phyloP scores from a whole-genome alignment of 2,329 filamentous ascomycete genomes.

The Hypoxylon sp. region DNA sequence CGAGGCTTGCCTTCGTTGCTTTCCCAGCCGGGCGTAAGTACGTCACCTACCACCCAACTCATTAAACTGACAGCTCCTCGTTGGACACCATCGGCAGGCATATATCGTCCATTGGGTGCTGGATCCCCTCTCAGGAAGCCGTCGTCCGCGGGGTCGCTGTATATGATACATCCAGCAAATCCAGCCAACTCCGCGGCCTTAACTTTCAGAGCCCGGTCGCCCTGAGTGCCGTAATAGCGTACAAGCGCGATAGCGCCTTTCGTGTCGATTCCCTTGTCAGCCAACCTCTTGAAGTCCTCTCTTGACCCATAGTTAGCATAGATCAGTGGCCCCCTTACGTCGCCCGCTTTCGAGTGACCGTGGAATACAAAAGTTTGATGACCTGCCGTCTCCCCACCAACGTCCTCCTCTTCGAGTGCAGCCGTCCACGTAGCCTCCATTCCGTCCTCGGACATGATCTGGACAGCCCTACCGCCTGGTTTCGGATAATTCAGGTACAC shows the following conservation, averaged over 20 bases:
- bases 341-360: conserved; percentile 87
- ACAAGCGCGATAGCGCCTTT: conserved; percentile 88
- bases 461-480: conserved; percentile 80
- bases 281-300: conserved; percentile 83
- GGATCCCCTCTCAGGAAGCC: conserved; percentile 81
- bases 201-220: conserved; percentile 83
- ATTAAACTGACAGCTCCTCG: conserved; percentile 84
- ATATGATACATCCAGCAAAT: conserved; percentile 89
- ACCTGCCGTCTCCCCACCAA: conserved; percentile 72
- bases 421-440: conserved; percentile 80
- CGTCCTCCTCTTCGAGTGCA: conserved; percentile 84
- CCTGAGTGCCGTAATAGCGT: conserved; percentile 81
- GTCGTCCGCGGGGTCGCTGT: conserved; percentile 90
- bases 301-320: conserved; percentile 94
- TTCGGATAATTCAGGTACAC: conserved; percentile 95
- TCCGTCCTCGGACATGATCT: conserved; percentile 80
- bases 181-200: conserved; percentile 91
- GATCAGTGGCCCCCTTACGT: conserved; percentile 87
- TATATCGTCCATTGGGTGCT: conserved; percentile 83
- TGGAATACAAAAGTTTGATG: conserved; percentile 87
- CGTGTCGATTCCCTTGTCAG: conserved; percentile 79
- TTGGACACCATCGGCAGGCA: conserved; percentile 87
- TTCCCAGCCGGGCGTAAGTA: conserved; percentile 90
- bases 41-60: conserved; percentile 89
- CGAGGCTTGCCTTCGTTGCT: conserved; percentile 77